Evolutionary conservation across 2,329 filamentous ascomycete species (phyloP).

Genomic region (Zymoseptoria crescenta): DNA sequence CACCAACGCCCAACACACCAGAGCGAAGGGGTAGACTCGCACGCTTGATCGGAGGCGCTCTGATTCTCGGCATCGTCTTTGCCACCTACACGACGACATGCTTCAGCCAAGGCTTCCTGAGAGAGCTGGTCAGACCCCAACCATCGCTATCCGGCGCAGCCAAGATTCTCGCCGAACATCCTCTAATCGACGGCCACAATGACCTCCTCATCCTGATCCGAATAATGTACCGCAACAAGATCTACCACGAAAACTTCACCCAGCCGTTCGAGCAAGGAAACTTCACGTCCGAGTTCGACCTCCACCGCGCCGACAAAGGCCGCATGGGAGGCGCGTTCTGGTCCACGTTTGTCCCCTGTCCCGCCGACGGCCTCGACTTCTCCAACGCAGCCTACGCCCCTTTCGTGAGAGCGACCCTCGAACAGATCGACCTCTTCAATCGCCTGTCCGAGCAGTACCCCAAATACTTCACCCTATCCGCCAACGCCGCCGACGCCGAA

Average conservation of each 20-base stretch:
- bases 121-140: neutral
- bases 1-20: constrained; percentile 5
- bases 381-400: constrained; percentile 62
- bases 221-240: constrained; percentile 61
- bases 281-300: constrained; percentile 64
- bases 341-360: constrained; percentile 78
- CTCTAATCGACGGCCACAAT: constrained; percentile 66
- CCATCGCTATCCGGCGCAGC: constrained; percentile 12
- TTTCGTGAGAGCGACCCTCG: constrained; percentile 59
- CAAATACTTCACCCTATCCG: constrained; percentile 57
- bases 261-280: constrained; percentile 64
- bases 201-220: constrained; percentile 74
- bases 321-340: constrained; percentile 82
- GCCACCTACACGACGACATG: constrained; percentile 2
- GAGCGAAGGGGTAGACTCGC: neutral
- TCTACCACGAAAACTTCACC: constrained; percentile 62
- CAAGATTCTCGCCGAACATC: constrained; percentile 22
- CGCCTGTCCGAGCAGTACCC: constrained; percentile 59
- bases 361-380: constrained; percentile 62
- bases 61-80: constrained; percentile 11
- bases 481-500: constrained; percentile 54
- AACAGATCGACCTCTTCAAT: constrained; percentile 66
- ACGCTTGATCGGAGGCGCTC: constrained; percentile 7
- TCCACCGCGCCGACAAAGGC: constrained; percentile 65
- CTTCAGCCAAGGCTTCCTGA: constrained; percentile 6